These are phyloP conservation scores for Diaporthe eres DNA, from an alignment of 2,329 filamentous ascomycete species.

Conservation along the genomic window DNA sequence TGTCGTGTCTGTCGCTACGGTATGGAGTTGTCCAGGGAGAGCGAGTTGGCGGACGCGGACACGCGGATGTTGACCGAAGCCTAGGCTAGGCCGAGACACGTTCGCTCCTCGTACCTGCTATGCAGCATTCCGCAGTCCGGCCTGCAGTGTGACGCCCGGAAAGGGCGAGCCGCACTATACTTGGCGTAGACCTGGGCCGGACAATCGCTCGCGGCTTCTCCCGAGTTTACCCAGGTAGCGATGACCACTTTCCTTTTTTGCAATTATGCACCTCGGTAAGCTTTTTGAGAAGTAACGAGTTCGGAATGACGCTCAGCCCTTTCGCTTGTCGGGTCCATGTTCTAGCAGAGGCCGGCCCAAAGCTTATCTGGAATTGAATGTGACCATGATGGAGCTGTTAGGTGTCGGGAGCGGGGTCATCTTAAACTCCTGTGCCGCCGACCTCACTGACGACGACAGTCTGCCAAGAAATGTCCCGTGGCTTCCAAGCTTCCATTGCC, in stretches of 20 bases:
- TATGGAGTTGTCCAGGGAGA: conserved; percentile 13
- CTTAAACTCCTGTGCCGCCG: not conserved
- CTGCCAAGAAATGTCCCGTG: not conserved
- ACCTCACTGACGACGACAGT: not conserved
- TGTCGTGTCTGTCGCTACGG: not conserved
- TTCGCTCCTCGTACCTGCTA: conserved; percentile 24
- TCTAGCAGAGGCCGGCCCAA: not conserved
- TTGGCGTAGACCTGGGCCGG: not conserved
- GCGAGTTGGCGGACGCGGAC: not conserved
- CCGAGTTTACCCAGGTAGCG: not conserved
- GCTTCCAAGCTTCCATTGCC: not conserved
- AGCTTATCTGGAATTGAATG: not conserved
- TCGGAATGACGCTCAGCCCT: too few species aligned
- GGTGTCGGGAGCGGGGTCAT: not conserved
- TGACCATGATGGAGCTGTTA: not conserved
- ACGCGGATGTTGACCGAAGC: conserved; percentile 11
- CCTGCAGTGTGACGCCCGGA: conserved; percentile 26
- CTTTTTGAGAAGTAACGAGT: too few species aligned
- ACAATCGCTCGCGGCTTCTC: conserved; percentile 22
- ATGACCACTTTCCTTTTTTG: too few species aligned
- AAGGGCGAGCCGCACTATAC: conserved; percentile 8
- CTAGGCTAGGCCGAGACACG: conserved; percentile 27
- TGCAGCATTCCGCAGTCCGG: conserved; percentile 29
- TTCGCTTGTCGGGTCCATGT: too few species aligned
- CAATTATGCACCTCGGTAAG: too few species aligned